Evolutionary conservation across 179 eudicot species (phyloP).

Genomic region (Camellia oleifera): DNA sequence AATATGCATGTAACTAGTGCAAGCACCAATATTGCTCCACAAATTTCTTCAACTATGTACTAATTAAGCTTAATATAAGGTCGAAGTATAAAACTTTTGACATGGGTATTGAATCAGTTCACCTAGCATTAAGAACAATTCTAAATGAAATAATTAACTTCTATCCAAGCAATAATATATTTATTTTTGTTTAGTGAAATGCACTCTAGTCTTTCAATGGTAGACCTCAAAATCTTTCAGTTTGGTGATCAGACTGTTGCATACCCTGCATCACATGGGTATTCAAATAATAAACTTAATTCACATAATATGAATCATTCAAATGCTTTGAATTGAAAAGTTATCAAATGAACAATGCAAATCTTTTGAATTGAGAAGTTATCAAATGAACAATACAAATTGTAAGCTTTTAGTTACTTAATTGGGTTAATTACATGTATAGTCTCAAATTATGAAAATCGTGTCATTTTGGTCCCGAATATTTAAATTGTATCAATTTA

Average conservation of each 20-base stretch:
- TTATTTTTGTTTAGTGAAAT: not conserved
- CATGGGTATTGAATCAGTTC: not conserved
- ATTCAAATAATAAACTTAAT: not conserved
- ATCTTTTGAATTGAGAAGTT: conserved; percentile 5
- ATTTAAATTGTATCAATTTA: no score
- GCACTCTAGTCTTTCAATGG: not conserved
- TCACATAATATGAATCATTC: not conserved
- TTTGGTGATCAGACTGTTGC: not conserved
- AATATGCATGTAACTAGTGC: not conserved
- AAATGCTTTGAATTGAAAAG: not conserved
- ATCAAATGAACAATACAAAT: no score
- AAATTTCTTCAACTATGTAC: not conserved
- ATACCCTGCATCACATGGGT: no score
- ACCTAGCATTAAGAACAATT: not conserved
- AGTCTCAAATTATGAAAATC: no score
- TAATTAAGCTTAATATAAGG: not conserved
- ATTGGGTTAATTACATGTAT: no score
- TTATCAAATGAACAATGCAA: no score
- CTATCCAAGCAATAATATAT: no score
- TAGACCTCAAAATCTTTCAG: conserved; percentile 4
- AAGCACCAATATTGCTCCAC: not conserved
- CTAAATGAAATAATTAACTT: not conserved
- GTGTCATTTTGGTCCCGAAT: no score
- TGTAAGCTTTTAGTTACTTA: no score
- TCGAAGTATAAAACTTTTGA: not conserved